These are phyloP conservation scores for Fusarium albosuccineum DNA, from an alignment of 2,329 filamentous ascomycete species.

Conservation along the genomic window DNA sequence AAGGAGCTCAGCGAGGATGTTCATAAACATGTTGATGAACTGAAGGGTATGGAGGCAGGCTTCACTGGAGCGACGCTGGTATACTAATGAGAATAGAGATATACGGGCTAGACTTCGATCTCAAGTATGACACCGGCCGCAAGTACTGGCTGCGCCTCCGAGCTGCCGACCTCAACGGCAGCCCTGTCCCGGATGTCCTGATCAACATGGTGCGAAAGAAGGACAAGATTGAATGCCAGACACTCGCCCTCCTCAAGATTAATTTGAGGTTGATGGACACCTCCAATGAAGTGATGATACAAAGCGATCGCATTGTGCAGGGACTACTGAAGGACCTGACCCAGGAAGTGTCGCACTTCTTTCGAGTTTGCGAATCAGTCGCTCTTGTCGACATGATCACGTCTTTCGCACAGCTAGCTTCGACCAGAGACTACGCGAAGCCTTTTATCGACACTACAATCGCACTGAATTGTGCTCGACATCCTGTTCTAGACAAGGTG, in stretches of 20 bases:
- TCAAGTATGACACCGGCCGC: slow-evolving; percentile 82
- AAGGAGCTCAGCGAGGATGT: slow-evolving; percentile 88
- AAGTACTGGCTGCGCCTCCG: slow-evolving; percentile 83
- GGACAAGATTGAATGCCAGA: slow-evolving; percentile 87
- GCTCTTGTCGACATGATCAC: slow-evolving; percentile 88
- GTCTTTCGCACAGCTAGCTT: slow-evolving; percentile 81
- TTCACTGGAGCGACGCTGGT: fast-evolving
- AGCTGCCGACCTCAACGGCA: slow-evolving; percentile 71
- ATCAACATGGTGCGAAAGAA: slow-evolving; percentile 83
- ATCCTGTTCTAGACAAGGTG: slow-evolving; percentile 82
- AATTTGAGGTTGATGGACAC: slow-evolving; percentile 83
- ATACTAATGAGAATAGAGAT: slow-evolving; percentile 57
- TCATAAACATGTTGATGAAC: slow-evolving; percentile 74
- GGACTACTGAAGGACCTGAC: slow-evolving; percentile 65
- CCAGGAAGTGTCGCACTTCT: slow-evolving; percentile 77
- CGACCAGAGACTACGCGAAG: slow-evolving; percentile 69
- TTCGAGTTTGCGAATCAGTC: slow-evolving; percentile 87
- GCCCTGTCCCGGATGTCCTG: slow-evolving; percentile 73
- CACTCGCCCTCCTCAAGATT: slow-evolving; percentile 83
- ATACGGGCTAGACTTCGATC: slow-evolving; percentile 70
- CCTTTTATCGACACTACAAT: slow-evolving; percentile 78
- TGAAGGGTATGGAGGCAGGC: slow-evolving; percentile 68
- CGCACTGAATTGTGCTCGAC: slow-evolving; percentile 79
- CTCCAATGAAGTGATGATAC: slow-evolving; percentile 84
- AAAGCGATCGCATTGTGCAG: slow-evolving; percentile 84